Conservation (phyloP, 2,329 filamentous ascomycete species). For the Orbilia blumenaviensis region DNA sequence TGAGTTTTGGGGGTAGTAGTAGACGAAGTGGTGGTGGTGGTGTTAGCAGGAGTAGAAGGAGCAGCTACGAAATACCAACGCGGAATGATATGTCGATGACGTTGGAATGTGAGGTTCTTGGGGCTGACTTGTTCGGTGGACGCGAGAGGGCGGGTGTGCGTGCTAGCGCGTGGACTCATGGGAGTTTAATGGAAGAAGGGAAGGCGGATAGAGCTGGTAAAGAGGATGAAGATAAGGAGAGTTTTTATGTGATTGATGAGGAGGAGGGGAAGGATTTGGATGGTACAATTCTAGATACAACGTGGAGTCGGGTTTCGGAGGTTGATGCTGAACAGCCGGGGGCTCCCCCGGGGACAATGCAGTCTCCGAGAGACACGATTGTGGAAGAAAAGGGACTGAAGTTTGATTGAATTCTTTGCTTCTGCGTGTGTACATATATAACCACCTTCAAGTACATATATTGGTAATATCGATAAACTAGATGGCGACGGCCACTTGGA, state of each 20-base stretch:
- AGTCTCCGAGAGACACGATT: neutral
- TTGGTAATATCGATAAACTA: too few relatives aligned
- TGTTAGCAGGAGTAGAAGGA: neutral
- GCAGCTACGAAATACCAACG: neutral
- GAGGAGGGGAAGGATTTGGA: slow-evolving; percentile 11
- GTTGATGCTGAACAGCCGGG: neutral
- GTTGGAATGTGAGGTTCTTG: neutral
- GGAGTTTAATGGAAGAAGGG: slow-evolving; percentile 15
- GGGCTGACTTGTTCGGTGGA: neutral
- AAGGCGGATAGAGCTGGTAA: neutral
- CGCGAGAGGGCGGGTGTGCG: neutral
- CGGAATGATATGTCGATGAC: slow-evolving; percentile 7
- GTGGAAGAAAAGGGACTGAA: neutral
- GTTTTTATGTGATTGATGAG: slow-evolving; percentile 19
- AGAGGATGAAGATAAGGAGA: slow-evolving; percentile 2
- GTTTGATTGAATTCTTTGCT: neutral
- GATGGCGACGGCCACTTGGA: too few relatives aligned
- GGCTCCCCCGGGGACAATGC: neutral
- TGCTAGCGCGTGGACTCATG: slow-evolving; percentile 21
- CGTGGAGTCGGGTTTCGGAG: slow-evolving; percentile 36
- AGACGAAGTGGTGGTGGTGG: neutral
- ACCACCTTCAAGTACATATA: too few relatives aligned
- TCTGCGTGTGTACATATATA: neutral
- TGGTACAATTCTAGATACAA: slow-evolving; percentile 28
- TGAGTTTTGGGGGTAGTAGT: slow-evolving; percentile 10